Percentiles rank a stretch among this genome's conserved stretches.
These are phyloP conservation scores for Suillus luteus DNA, from an alignment of 768 basidiomycete genomes.

Conservation along the genomic window DNA sequence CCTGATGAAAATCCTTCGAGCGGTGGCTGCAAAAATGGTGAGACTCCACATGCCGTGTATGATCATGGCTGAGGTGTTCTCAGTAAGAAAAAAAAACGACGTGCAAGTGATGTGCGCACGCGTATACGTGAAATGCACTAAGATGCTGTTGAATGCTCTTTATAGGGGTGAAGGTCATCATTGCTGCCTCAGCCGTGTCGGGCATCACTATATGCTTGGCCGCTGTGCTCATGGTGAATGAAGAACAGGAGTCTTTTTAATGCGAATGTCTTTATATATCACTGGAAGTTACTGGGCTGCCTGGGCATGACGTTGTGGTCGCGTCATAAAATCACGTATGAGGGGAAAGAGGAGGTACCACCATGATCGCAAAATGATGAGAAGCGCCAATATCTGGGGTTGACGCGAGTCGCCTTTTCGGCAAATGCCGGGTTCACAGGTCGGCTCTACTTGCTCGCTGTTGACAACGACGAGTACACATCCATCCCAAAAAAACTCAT, in stretches of 20 bases:
- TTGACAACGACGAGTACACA: constrained; percentile 37
- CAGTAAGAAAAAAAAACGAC: background rate
- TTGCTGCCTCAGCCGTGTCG: constrained; percentile 26
- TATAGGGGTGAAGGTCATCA: constrained; percentile 40
- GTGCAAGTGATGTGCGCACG: constrained; percentile 22
- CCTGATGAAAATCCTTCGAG: constrained; percentile 41
- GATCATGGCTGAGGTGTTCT: constrained; percentile 28
- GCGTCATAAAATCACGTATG: background rate
- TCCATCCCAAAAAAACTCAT: constrained; percentile 14
- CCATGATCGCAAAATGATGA: background rate
- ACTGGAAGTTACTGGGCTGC: background rate
- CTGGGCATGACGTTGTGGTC: background rate
- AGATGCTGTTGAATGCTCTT: constrained; percentile 33
- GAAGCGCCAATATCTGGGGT: background rate
- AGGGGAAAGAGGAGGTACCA: background rate
- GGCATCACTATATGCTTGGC: constrained; percentile 29
- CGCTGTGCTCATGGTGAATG: constrained; percentile 28
- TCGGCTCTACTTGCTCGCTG: constrained; percentile 28
- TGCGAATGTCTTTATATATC: background rate
- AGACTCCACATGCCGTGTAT: constrained; percentile 40
- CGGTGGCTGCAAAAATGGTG: constrained; percentile 48
- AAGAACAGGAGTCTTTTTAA: background rate
- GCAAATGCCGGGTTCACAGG: constrained; percentile 28
- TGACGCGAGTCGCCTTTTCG: constrained; percentile 16
- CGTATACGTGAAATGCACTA: constrained; percentile 38